These are phyloP conservation scores for Hyaloperonospora brassicae DNA, from an alignment of 352 stramenopile species.

Conservation along the genomic window DNA sequence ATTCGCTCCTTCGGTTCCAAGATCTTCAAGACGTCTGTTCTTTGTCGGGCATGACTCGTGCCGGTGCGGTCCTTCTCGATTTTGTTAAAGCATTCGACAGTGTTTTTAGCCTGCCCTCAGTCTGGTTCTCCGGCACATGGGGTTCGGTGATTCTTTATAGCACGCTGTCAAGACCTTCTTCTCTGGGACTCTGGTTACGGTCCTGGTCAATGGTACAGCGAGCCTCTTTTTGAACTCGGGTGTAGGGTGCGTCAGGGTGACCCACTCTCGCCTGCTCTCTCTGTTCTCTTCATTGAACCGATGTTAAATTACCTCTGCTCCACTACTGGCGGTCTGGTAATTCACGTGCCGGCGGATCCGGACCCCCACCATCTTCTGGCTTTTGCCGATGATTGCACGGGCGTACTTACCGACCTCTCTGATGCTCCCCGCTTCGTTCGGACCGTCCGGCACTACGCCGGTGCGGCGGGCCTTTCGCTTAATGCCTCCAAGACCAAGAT, in stretches of 20 bases:
- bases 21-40: neutral
- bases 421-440: constrained; percentile 3
- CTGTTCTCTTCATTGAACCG: constrained; percentile 20
- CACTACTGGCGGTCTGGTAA: neutral
- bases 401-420: constrained; percentile 1
- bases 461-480: neutral
- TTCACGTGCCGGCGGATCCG: neutral
- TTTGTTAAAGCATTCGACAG: constrained; percentile 15
- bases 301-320: constrained; percentile 8
- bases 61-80: neutral
- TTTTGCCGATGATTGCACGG: constrained; percentile 20
- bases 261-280: constrained; percentile 16
- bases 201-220: constrained; percentile 10
- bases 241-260: constrained; percentile 17
- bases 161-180: constrained; percentile 12
- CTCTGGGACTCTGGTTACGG: constrained; percentile 2
- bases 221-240: constrained; percentile 13
- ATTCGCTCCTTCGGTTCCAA: neutral
- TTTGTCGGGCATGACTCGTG: neutral
- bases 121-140: constrained; percentile 9
- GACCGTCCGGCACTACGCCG: neutral
- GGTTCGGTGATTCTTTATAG: constrained; percentile 7
- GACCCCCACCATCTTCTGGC: constrained; percentile 4
- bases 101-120: neutral
- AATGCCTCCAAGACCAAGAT: constrained; percentile 13